Evolutionary conservation across 2,329 filamentous ascomycete genomes (phyloP).

Genomic region (Colletotrichum navitas): DNA sequence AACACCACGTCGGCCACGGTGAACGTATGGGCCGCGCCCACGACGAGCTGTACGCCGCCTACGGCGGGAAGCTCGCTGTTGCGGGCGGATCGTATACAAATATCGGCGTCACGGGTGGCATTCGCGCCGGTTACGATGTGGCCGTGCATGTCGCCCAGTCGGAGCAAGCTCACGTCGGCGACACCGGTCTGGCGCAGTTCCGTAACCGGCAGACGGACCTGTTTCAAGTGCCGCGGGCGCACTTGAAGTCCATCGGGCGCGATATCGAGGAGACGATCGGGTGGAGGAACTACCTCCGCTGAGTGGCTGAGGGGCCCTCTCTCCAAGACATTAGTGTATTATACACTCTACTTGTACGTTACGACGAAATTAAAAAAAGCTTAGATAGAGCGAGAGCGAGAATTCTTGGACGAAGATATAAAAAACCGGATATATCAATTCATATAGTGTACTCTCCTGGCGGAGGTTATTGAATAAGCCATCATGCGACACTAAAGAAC

Average conservation of each 20-base stretch:
- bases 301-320: neutral
- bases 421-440: neutral
- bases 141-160: slow-evolving; percentile 53
- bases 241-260: slow-evolving; percentile 13
- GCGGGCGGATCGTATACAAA: slow-evolving; percentile 67
- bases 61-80: slow-evolving; percentile 74
- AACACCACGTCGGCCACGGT: slow-evolving; percentile 86
- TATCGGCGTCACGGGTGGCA: slow-evolving; percentile 64
- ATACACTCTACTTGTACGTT: neutral
- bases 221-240: neutral
- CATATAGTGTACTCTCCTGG: neutral
- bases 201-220: neutral
- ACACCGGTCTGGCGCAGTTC: slow-evolving; percentile 52
- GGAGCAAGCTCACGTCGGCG: slow-evolving; percentile 45
- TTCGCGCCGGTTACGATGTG: slow-evolving; percentile 64
- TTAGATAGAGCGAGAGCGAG: neutral
- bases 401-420: neutral
- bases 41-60: slow-evolving; percentile 66
- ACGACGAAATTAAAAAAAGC: neutral
- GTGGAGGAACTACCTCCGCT: slow-evolving; percentile 20
- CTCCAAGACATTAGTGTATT: neutral
- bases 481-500: neutral
- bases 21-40: slow-evolving; percentile 70
- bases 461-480: neutral
- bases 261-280: slow-evolving; percentile 21